These are phyloP conservation scores for Erythrobasidium hasegawianum DNA, from an alignment of 1,284 basidiomycete species.

Conservation along the genomic window DNA sequence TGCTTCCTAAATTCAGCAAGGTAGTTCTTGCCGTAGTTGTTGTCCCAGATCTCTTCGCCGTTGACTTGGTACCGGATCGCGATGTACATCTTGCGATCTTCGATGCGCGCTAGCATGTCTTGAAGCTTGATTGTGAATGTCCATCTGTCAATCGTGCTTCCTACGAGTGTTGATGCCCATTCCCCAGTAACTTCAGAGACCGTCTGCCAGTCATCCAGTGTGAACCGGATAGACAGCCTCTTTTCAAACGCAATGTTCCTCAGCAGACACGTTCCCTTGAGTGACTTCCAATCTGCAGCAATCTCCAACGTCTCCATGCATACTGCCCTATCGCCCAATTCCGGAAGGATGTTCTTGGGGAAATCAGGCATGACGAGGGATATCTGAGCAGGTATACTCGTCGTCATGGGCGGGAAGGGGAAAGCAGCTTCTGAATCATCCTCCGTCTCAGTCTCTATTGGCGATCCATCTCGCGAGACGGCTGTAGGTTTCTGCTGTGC, in stretches of 20 bases:
- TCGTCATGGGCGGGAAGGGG: slow-evolving; percentile 39
- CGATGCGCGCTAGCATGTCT: slow-evolving; percentile 60
- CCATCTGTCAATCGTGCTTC: slow-evolving; percentile 62
- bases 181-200: slow-evolving; percentile 85
- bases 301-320: slow-evolving; percentile 59
- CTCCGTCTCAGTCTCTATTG: slow-evolving; percentile 72
- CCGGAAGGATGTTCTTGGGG: slow-evolving; percentile 46
- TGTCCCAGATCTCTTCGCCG: slow-evolving; percentile 80
- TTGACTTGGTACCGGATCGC: slow-evolving; percentile 72
- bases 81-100: slow-evolving; percentile 78
- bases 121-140: slow-evolving; percentile 55
- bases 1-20: slow-evolving; percentile 55
- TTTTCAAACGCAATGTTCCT: slow-evolving; percentile 84
- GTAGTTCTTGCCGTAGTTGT: slow-evolving; percentile 78
- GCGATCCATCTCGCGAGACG: slow-evolving; percentile 84
- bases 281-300: slow-evolving; percentile 61
- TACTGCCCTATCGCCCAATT: slow-evolving; percentile 52
- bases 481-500: slow-evolving; percentile 90
- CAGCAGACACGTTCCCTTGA: slow-evolving; percentile 69
- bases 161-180: slow-evolving; percentile 63
- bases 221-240: slow-evolving; percentile 83
- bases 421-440: slow-evolving; percentile 50
- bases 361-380: slow-evolving; percentile 56
- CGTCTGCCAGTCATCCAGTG: slow-evolving; percentile 91
- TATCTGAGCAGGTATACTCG: slow-evolving; percentile 40